Base-by-base conservation (phyloP, 345 rosid genomes). In the Hibiscus trionum region DNA sequence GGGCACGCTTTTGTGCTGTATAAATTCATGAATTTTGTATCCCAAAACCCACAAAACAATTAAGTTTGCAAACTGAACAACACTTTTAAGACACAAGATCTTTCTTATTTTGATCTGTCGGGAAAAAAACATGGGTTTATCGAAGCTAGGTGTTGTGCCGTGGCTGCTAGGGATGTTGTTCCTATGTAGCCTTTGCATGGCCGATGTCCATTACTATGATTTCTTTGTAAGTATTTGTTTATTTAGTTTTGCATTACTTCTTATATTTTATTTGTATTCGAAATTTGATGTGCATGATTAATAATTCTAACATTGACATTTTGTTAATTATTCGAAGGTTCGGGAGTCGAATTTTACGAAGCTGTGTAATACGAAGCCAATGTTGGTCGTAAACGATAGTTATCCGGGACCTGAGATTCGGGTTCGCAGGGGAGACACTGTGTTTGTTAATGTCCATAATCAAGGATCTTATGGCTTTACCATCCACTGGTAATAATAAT, bases 331-430 rank as follows among this genome's bases (percentile, higher is more conserved):
- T 5, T 29, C 35, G 61, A 75, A 83, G 87, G 70, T 85, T 31
- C 60, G 76, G 47, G 72, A 83, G 53, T 55, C 73, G 11, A 62
- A 73, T 42, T 80, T 75, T 47, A 86, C 86, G 26, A 69, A 79
- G 60, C 75, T 84, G 4, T 84, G 87, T 68, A 35, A 64, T 47
- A 82, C 75, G 16, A 82, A 86, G 70, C 61, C 69, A 5, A 77
- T 86, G 37, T 42, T 86, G 70, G 79, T 82, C 15, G 87, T 86
- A 49, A 86, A 86, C 58, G 83, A 76, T 15, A 67, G 76, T 16
- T 80, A 71, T 62, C 89, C 89, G 3, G 89, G 87, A n/a, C 89
- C 87, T 2, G 70, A 75, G 11, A 69, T 86, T 15, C 77, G 69
- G 14, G 88, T 77, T 44, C 72, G 53, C 14, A 84, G 70, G 66